Base-by-base conservation (phyloP, 1,284 basidiomycete genomes). In the Cutaneotrichosporon sp. region DNA sequence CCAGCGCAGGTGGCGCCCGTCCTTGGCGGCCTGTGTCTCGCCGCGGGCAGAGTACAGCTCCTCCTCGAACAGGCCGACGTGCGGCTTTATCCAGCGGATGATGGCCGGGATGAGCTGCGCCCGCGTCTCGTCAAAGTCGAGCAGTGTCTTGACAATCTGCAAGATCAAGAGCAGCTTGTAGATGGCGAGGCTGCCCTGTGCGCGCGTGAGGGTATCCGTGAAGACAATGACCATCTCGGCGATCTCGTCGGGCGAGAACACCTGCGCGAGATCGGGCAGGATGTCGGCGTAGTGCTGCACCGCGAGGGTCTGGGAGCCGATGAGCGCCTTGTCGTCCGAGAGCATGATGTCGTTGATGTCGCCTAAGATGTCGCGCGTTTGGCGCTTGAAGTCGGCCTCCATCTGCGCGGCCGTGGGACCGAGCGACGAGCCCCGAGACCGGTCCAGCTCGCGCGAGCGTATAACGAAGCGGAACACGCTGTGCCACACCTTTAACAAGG, bases 391-490 rank as follows among this genome's bases (percentile, higher is more conserved):
- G 1, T 86, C 86, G 7, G 84, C 78, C 72, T 97, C 94, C 29
- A 95, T 82, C 76, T 94, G 91, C 64, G 92, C 91, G 13, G 89
- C 87, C 0, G 91, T 92, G 1, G 88, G 87, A 7, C 89, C 89
- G 78, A 91, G 87, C 0, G 87, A 87, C 29, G 87, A 77, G 59
- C 92, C 91, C 67, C 88, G 89, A 6, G 84, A 82, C 70, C 92
- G 90, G 77, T 97, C 93, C 38, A 97, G 79, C 73, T 95, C 92
- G 43, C 94, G 83, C 6, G 92, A 89, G 24, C 91, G 86, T 9
- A 91, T 87, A 69, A 97, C 90, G 78, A 98, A 92, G 74, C 91
- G 91, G 86, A 97, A 92, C 68, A 98, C 87, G 73, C 95, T 93
- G 70, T 94, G 90, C 79, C 94, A 97, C 22, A 98, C 95, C 77